phyloP scores from a whole-genome alignment of 148 eudicot species.

The Cornus suecica region DNA sequence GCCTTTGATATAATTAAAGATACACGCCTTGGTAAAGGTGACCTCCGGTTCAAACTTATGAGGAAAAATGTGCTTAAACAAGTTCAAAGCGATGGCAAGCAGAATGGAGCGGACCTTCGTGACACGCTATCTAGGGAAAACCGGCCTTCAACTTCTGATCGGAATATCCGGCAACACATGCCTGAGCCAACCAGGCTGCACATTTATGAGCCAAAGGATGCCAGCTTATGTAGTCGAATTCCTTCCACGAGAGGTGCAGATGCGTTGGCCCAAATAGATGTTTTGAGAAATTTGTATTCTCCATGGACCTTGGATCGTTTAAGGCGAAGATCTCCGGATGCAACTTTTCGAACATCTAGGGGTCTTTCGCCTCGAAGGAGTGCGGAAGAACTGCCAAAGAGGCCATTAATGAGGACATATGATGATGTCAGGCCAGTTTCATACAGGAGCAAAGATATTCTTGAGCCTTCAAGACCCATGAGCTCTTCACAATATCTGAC shows the following conservation, averaged over 20 bases:
- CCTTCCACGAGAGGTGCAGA: conserved; percentile 41
- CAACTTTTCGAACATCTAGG: conserved; percentile 35
- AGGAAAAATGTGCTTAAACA: conserved; percentile 32
- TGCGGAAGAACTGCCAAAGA: conserved; percentile 42
- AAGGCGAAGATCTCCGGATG: conserved; percentile 58
- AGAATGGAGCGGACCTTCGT: conserved; percentile 53
- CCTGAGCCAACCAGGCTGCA: conserved; percentile 16
- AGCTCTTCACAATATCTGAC: conserved; percentile 41
- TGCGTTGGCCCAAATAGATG: conserved; percentile 35
- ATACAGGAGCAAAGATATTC: conserved; percentile 35
- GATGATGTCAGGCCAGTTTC: conserved; percentile 50
- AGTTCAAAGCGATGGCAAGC: conserved; percentile 29
- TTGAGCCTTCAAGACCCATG: conserved; percentile 49
- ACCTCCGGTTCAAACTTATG: conserved; percentile 80
- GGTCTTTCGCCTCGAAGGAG: conserved; percentile 48
- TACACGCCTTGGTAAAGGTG: conserved; percentile 47
- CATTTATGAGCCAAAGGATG: conserved; percentile 31
- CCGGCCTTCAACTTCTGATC: conserved; percentile 39
- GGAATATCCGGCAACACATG: conserved; percentile 24
- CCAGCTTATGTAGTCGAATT: conserved; percentile 25
- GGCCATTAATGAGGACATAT: conserved; percentile 45
- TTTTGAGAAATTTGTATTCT: conserved; percentile 47
- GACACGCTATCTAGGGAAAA: conserved; percentile 54
- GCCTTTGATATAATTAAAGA: conserved; percentile 37
- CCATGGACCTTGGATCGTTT: conserved; percentile 52